Evolutionary conservation across 805 yeast species (phyloP).

Genomic region (Huiozyma sinensis): DNA sequence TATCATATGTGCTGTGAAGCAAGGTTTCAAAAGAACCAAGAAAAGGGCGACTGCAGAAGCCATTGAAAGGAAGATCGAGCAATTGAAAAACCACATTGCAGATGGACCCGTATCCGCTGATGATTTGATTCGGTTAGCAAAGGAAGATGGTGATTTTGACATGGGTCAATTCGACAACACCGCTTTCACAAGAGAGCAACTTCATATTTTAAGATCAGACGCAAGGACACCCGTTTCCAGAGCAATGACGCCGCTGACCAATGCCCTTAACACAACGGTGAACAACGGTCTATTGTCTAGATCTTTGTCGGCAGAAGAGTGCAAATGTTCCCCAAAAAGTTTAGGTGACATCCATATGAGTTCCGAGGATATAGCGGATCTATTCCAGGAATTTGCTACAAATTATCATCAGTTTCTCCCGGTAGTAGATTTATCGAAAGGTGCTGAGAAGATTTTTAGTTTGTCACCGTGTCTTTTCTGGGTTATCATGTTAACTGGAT

Average conservation of each 20-base stretch:
- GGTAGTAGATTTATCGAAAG: conserved; percentile 67
- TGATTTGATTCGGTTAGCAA: neutral
- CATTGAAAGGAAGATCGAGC: neutral
- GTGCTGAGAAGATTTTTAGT: conserved; percentile 70
- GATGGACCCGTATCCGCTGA: neutral
- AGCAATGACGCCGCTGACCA: neutral
- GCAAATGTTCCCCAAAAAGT: conserved; percentile 49
- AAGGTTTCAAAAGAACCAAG: conserved; percentile 80
- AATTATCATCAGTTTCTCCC: conserved; percentile 81
- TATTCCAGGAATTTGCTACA: conserved; percentile 59
- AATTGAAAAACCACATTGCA: neutral
- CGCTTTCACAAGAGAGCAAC: conserved; percentile 1
- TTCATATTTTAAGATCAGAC: conserved; percentile 1
- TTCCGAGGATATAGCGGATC: conserved; percentile 43
- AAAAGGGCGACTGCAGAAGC: conserved; percentile 54
- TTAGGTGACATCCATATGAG: conserved; percentile 56
- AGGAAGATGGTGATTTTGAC: neutral
- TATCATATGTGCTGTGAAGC: conserved; percentile 57
- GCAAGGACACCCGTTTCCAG: neutral
- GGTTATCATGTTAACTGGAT: conserved; percentile 80
- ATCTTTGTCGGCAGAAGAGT: neutral
- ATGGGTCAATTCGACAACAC: neutral
- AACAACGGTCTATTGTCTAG: conserved; percentile 27
- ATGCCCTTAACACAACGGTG: neutral
- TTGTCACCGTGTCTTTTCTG: conserved; percentile 88